phyloP scores from a whole-genome alignment of 1,139 yeast species.

The Diutina mesorugosa region DNA sequence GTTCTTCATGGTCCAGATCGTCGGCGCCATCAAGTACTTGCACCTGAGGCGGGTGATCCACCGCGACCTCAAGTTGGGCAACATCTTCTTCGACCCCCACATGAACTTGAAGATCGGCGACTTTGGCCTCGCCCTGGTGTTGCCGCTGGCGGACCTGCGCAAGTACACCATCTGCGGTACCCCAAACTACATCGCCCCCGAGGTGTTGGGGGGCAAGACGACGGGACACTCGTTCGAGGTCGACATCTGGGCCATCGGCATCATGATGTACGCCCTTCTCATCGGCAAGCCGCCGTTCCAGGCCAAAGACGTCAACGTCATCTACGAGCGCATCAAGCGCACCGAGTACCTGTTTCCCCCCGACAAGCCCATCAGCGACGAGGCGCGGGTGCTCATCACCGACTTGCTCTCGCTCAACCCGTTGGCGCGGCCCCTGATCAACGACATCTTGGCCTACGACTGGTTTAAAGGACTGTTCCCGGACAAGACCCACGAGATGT shows the following conservation, averaged over 20 bases:
- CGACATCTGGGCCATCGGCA: conserved; percentile 95
- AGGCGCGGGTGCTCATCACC: conserved; percentile 59
- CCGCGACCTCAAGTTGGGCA: conserved; percentile 88
- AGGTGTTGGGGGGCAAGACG: conserved; percentile 77
- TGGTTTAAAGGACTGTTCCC: conserved; percentile 89
- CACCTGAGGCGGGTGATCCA: conserved; percentile 91
- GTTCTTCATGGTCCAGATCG: conserved; percentile 78
- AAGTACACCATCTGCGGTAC: conserved; percentile 95
- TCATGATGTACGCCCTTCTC: conserved; percentile 84
- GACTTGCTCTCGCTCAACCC: conserved; percentile 74
- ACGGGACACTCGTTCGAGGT: conserved; percentile 91
- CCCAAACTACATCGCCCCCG: conserved; percentile 97
- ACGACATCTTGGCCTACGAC: conserved; percentile 66
- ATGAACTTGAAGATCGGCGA: conserved; percentile 95
- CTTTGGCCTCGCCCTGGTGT: conserved; percentile 87
- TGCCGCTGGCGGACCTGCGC: conserved; percentile 54
- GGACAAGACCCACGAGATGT: conserved; percentile 45
- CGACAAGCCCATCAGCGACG: conserved; percentile 54
- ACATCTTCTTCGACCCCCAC: conserved; percentile 81
- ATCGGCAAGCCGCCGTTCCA: conserved; percentile 96
- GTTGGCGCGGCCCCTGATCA: conserved; percentile 64
- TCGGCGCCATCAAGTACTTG: conserved; percentile 88
- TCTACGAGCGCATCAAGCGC: conserved; percentile 82
- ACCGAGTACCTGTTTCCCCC: conserved; percentile 75
- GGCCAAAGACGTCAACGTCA: conserved; percentile 85